Evolutionary conservation across 2,329 filamentous ascomycete species (phyloP).

Genomic region (Aureobasidium sp.): DNA sequence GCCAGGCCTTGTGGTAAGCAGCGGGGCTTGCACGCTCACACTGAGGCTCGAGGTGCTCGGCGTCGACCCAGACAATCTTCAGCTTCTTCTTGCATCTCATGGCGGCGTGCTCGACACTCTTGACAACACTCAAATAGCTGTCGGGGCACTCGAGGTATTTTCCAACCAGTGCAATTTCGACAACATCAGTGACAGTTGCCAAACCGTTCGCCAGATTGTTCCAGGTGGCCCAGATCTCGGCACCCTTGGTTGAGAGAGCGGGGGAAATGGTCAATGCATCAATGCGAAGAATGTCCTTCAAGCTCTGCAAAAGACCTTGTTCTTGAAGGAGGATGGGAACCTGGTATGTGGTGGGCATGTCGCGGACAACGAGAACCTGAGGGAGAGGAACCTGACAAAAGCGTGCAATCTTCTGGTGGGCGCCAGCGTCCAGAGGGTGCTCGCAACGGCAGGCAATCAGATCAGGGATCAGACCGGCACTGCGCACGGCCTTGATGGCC

Average conservation of each 20-base stretch:
- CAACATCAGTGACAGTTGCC: constrained; percentile 58
- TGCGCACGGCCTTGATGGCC: constrained; percentile 76
- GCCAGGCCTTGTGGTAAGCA: constrained; percentile 59
- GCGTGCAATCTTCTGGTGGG: constrained; percentile 79
- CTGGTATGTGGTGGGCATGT: constrained; percentile 87
- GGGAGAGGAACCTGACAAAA: constrained; percentile 81
- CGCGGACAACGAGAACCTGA: constrained; percentile 79
- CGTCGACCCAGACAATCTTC: constrained; percentile 76
- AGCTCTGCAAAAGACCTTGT: constrained; percentile 64
- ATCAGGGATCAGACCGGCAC: constrained; percentile 59
- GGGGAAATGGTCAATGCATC: constrained; percentile 45
- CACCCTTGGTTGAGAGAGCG: constrained; percentile 54
- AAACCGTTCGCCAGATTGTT: constrained; percentile 61
- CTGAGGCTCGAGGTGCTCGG: constrained; percentile 69
- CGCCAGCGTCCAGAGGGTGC: constrained; percentile 61
- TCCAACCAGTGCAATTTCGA: constrained; percentile 81
- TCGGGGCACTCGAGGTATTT: constrained; percentile 86
- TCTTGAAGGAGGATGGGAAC: constrained; percentile 86
- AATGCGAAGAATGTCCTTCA: constrained; percentile 60
- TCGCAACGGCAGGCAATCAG: constrained; percentile 91
- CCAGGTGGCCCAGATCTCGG: constrained; percentile 72
- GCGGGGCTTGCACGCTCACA: constrained; percentile 57
- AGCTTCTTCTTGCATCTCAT: constrained; percentile 80
- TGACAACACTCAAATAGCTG: constrained; percentile 76
- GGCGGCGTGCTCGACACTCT: constrained; percentile 82